Conservation (phyloP, 345 rosid species). For the Linum tenue region DNA sequence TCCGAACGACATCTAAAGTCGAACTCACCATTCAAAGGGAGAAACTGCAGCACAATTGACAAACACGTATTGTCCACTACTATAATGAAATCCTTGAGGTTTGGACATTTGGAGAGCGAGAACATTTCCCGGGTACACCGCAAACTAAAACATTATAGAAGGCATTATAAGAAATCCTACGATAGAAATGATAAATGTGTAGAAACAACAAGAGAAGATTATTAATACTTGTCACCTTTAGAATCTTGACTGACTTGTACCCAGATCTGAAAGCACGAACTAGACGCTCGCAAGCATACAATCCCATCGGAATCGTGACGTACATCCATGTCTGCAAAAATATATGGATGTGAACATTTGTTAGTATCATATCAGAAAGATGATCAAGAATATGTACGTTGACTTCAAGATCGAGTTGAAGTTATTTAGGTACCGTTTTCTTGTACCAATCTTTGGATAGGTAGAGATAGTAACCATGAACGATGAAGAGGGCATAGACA, state of each 20-base stretch:
- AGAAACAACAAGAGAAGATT: no score
- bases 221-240: conserved; percentile 38
- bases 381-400: background rate
- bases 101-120: conserved; percentile 63
- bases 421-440: conserved; percentile 39
- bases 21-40: conserved; percentile 60
- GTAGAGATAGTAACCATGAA: conserved; percentile 55
- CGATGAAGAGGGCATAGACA: conserved; percentile 55
- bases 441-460: conserved; percentile 66
- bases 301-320: conserved; percentile 46
- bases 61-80: conserved; percentile 78
- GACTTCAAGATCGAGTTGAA: background rate
- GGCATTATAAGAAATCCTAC: background rate
- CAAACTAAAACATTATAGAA: conserved; percentile 39
- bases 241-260: conserved; percentile 42
- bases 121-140: conserved; percentile 78
- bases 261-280: conserved; percentile 59
- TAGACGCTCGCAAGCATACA: conserved; percentile 52
- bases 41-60: conserved; percentile 69
- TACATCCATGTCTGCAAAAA: conserved; percentile 82
- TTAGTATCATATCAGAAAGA: background rate
- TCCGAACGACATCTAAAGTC: no score
- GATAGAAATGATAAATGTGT: no score
- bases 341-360: background rate
- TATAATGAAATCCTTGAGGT: conserved; percentile 70